These are phyloP conservation scores for Ligustrum vulgare DNA, from an alignment of 257 asterid genomes.

Conservation along the genomic window DNA sequence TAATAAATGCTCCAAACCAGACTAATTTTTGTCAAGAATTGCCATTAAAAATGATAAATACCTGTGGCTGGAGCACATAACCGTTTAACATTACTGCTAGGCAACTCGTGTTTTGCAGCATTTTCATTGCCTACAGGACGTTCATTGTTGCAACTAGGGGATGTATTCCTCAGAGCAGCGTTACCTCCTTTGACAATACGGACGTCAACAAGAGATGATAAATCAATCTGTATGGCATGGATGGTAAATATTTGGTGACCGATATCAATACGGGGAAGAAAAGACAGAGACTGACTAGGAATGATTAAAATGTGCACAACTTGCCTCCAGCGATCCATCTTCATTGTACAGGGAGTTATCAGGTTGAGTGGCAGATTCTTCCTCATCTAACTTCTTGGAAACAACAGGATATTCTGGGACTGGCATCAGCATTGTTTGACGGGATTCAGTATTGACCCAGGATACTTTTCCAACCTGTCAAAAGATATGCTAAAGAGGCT, in stretches of 20 bases:
- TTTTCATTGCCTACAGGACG: conserved; percentile 31
- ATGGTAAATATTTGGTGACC: neutral
- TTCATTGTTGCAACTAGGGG: conserved; percentile 32
- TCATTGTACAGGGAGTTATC: conserved; percentile 62
- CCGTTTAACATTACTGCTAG: conserved; percentile 36
- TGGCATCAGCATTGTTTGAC: conserved; percentile 50
- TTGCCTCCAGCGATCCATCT: conserved; percentile 95
- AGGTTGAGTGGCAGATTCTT: conserved; percentile 39
- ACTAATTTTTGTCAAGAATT: neutral
- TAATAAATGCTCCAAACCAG: neutral
- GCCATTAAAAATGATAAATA: conserved; percentile 24
- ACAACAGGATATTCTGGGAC: conserved; percentile 66
- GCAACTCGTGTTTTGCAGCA: conserved; percentile 29
- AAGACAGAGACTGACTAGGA: neutral
- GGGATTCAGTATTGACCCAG: conserved; percentile 46
- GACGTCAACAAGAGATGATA: conserved; percentile 68
- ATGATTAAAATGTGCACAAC: conserved; percentile 12
- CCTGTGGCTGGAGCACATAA: conserved; percentile 39
- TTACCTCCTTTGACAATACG: conserved; percentile 49
- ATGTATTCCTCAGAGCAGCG: conserved; percentile 35
- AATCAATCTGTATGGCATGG: conserved; percentile 59
- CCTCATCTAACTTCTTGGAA: conserved; percentile 40
- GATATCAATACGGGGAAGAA: neutral
- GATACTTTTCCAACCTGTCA: conserved; percentile 81
- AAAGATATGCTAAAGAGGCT: conserved; percentile 14